phyloP scores from a whole-genome alignment of 495 filamentous ascomycete species.

The Staphylotrichum tortipilum region DNA sequence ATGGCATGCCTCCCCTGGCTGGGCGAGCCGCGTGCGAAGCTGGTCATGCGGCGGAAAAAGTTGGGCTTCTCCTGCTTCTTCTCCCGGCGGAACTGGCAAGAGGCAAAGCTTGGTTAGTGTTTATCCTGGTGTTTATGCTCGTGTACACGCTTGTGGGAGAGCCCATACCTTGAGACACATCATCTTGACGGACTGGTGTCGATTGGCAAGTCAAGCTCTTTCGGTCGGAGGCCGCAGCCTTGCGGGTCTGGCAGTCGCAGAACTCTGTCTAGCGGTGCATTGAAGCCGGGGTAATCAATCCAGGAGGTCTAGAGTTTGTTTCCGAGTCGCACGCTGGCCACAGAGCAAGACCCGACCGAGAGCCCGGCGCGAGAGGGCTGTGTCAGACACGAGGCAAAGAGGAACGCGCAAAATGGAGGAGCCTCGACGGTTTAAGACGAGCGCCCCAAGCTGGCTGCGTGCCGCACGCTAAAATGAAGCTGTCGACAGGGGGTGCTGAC shows the following conservation, averaged over 20 bases:
- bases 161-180: slow-evolving; percentile 16
- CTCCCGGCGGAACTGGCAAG: slow-evolving; percentile 12
- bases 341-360: not conserved
- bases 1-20: slow-evolving; percentile 14
- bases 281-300: too few relatives aligned
- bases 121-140: too few relatives aligned
- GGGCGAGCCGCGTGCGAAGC: slow-evolving; percentile 18
- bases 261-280: too few relatives aligned
- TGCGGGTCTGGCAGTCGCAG: not conserved
- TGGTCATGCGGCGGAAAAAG: slow-evolving; percentile 26
- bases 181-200: slow-evolving; percentile 5
- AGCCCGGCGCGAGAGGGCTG: too few relatives aligned
- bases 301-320: too few relatives aligned
- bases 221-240: slow-evolving; percentile 5
- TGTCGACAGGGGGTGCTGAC: not conserved
- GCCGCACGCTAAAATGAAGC: not conserved
- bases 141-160: too few relatives aligned
- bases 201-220: slow-evolving; percentile 7
- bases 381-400: not conserved
- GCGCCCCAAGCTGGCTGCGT: not conserved
- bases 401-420: not conserved
- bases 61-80: slow-evolving; percentile 16
- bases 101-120: too few relatives aligned
- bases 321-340: not conserved
- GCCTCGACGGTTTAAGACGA: not conserved